phyloP scores from a whole-genome alignment of 2,329 filamentous ascomycete genomes.

The Colletotrichum echinochloae region DNA sequence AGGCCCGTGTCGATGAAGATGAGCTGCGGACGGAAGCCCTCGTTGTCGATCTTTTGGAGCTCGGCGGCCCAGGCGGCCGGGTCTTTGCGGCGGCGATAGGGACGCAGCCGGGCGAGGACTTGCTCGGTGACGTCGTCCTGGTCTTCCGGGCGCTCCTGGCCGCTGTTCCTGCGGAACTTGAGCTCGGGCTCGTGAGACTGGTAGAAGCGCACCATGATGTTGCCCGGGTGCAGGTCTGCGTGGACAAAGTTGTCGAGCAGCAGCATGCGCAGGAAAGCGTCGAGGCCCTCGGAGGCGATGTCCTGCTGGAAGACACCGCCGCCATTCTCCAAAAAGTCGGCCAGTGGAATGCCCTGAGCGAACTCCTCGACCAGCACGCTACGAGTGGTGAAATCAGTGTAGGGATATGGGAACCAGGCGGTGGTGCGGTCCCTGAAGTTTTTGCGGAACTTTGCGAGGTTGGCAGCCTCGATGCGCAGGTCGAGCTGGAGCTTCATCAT shows the following conservation, averaged over 20 bases:
- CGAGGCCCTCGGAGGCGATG: constrained; percentile 93
- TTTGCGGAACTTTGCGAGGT: constrained; percentile 86
- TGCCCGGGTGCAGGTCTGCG: constrained; percentile 94
- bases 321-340: constrained; percentile 90
- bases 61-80: constrained; percentile 78
- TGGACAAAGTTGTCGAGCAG: constrained; percentile 98
- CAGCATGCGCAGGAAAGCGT: constrained; percentile 96
- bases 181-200: constrained; percentile 80
- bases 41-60: constrained; percentile 80
- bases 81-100: constrained; percentile 73
- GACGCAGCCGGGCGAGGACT: constrained; percentile 82
- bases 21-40: constrained; percentile 92
- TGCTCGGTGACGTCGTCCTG: constrained; percentile 86
- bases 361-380: constrained; percentile 96
- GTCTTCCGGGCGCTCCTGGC: constrained; percentile 53
- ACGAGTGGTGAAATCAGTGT: constrained; percentile 90
- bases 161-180: constrained; percentile 44
- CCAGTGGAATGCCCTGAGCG: constrained; percentile 91
- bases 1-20: constrained; percentile 98
- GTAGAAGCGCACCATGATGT: constrained; percentile 99
- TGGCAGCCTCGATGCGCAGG: constrained; percentile 92
- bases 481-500: constrained; percentile 99
- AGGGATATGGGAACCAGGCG: constrained; percentile 97
- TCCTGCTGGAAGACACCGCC: constrained; percentile 94
- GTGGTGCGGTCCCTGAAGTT: constrained; percentile 92